These are phyloP conservation scores for Lithospermum erythrorhizon DNA, from an alignment of 257 asterid species.

Conservation along the genomic window DNA sequence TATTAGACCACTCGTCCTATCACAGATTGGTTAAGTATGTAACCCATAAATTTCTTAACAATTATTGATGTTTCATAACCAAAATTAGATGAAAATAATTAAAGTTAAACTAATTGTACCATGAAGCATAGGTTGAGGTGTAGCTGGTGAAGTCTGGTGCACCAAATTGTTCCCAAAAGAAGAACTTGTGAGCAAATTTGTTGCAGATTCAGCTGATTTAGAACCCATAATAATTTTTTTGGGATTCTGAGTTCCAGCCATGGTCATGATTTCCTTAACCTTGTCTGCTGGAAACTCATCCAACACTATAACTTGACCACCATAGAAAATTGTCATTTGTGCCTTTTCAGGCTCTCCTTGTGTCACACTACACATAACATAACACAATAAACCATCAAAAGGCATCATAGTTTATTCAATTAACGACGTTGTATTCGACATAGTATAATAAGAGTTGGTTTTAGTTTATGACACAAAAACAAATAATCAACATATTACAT, in stretches of 20 bases:
- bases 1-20: too few species aligned
- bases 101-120: conserved; percentile 10
- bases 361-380: background rate
- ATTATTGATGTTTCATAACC: too few species aligned
- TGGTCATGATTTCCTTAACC: conserved; percentile 15
- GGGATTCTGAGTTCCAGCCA: conserved; percentile 11
- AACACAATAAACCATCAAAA: too few species aligned
- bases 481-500: background rate
- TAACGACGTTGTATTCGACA: too few species aligned
- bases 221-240: background rate
- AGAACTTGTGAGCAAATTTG: conserved; percentile 9
- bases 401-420: too few species aligned
- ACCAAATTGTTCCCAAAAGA: conserved; percentile 6
- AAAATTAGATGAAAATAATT: too few species aligned
- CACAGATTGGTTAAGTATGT: too few species aligned
- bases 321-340: conserved; percentile 17
- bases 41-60: too few species aligned
- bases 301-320: conserved; percentile 17
- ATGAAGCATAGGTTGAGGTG: conserved; percentile 20
- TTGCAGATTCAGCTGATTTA: conserved; percentile 33
- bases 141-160: conserved; percentile 3
- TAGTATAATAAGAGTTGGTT: too few species aligned
- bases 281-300: conserved; percentile 19
- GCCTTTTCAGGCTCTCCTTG: conserved; percentile 10
- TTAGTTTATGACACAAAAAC: too few species aligned